Conservation (phyloP, 768 basidiomycete species). For the Artomyces pyxidatus region DNA sequence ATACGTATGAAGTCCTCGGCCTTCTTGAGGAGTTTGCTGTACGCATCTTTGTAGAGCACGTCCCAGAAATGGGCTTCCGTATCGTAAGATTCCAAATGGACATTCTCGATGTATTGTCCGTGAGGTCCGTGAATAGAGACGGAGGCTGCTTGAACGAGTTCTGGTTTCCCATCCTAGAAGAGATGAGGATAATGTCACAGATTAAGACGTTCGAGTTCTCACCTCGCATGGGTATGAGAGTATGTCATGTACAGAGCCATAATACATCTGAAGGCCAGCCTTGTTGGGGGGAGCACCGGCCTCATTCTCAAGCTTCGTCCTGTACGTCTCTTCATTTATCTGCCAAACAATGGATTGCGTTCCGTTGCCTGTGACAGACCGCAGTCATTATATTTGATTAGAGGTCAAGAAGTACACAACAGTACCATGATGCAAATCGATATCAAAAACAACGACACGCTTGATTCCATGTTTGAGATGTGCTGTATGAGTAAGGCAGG, state of each 20-base stretch:
- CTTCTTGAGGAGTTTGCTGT: conserved; percentile 50
- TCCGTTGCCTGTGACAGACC: conserved; percentile 61
- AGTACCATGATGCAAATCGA: conserved; percentile 83
- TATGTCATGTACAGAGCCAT: conserved; percentile 92
- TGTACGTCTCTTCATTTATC: conserved; percentile 82
- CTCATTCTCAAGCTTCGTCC: conserved; percentile 52
- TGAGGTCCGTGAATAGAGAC: conserved; percentile 70
- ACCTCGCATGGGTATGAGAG: conserved; percentile 91
- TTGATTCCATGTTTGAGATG: conserved; percentile 73
- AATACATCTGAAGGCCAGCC: conserved; percentile 61
- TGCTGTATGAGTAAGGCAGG: conserved; percentile 37
- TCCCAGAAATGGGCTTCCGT: conserved; percentile 72
- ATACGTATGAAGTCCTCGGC: conserved; percentile 64
- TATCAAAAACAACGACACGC: conserved; percentile 81
- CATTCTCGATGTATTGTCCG: conserved; percentile 82
- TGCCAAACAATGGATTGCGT: conserved; percentile 90
- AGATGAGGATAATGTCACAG: conserved; percentile 2
- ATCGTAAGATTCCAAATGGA: conserved; percentile 70
- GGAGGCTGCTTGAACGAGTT: conserved; percentile 81
- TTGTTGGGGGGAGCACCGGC: conserved; percentile 26
- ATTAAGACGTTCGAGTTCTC: conserved; percentile 6
- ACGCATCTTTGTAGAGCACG: conserved; percentile 59
- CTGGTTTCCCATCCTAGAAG: conserved; percentile 68
- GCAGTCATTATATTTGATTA: neutral
- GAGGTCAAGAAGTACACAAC: neutral